A percentile compares a stretch with the other conserved stretches of the same genome.
Evolutionary conservation across 2,329 filamentous ascomycete genomes (phyloP).

Genomic region (Ascochyta rabiei): DNA sequence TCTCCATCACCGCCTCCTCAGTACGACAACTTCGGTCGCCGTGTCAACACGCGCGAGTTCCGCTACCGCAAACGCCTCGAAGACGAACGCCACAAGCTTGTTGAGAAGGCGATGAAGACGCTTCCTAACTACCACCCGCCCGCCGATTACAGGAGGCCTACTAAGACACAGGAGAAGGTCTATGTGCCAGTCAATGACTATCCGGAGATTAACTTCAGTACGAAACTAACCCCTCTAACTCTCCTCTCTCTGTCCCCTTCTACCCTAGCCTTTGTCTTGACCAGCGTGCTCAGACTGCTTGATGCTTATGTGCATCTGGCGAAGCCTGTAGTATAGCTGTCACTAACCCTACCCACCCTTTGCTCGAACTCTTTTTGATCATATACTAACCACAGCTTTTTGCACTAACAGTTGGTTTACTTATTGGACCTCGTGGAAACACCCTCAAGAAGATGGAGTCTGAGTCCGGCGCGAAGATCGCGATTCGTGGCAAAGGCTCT

Average conservation of each 20-base stretch:
- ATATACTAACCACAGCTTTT: conserved; percentile 88
- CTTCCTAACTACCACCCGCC: conserved; percentile 99
- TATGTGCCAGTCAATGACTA: conserved; percentile 99
- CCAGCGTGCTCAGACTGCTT: conserved; percentile 49
- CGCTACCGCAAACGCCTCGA: conserved; percentile 97
- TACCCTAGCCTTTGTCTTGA: conserved; percentile 52
- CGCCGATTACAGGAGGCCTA: conserved; percentile 96
- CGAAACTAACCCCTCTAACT: conserved; percentile 95
- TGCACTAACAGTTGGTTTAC: conserved; percentile 94
- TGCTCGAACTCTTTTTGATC: conserved; percentile 50
- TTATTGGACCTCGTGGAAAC: conserved; percentile 99
- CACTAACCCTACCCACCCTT: conserved; percentile 48
- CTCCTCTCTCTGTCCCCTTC: conserved; percentile 53
- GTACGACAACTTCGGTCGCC: conserved; percentile 98
- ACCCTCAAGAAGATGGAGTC: conserved; percentile 99
- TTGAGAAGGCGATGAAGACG: conserved; percentile 99
- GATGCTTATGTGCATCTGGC: conserved; percentile 37
- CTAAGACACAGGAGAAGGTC: conserved; percentile 99
- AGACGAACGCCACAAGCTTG: conserved; percentile 97
- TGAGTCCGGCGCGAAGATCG: conserved; percentile 97
- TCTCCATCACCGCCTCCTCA: conserved; percentile 95
- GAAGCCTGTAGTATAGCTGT: conserved; percentile 47
- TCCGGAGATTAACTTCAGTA: conserved; percentile 99
- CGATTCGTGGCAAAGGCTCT: conserved; percentile 98
- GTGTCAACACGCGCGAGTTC: conserved; percentile 99